These are phyloP conservation scores for Urochloa ruziziensis DNA, from an alignment of 176 grass and related monocot species.

Conservation along the genomic window DNA sequence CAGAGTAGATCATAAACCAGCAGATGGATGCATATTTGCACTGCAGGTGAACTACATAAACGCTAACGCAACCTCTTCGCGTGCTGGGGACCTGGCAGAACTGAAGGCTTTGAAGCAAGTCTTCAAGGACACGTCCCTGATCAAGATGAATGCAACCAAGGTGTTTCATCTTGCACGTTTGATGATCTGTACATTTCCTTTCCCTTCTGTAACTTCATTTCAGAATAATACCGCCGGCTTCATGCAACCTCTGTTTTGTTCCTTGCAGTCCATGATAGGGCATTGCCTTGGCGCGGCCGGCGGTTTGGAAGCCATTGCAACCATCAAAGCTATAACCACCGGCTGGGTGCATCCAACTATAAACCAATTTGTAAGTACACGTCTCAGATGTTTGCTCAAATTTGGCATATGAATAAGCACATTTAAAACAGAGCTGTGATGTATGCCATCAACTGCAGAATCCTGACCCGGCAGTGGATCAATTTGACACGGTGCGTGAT, in stretches of 20 bases:
- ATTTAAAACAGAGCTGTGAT: background rate
- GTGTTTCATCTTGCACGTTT: too few species aligned
- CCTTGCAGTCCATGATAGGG: constrained; percentile 50
- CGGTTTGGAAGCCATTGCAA: constrained; percentile 51
- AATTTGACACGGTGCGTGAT: constrained; percentile 45
- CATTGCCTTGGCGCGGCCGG: constrained; percentile 53
- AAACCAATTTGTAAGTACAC: constrained; percentile 49
- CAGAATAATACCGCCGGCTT: background rate
- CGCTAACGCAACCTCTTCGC: constrained; percentile 59
- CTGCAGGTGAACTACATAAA: constrained; percentile 66
- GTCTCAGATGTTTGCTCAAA: background rate
- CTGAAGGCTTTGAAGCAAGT: constrained; percentile 41
- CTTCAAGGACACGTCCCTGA: constrained; percentile 39
- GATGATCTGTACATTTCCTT: background rate
- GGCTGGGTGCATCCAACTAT: constrained; percentile 49
- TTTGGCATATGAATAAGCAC: background rate
- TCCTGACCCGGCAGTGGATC: constrained; percentile 32
- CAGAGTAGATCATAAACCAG: background rate
- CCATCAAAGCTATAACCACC: constrained; percentile 48
- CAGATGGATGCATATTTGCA: background rate
- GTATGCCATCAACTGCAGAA: constrained; percentile 18
- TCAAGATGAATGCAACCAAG: constrained; percentile 66
- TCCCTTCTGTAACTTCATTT: background rate
- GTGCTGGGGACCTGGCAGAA: constrained; percentile 47
- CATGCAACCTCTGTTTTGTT: background rate